Conservation (phyloP, 1,139 yeast genomes). For the Suhomyces atakaporum region DNA sequence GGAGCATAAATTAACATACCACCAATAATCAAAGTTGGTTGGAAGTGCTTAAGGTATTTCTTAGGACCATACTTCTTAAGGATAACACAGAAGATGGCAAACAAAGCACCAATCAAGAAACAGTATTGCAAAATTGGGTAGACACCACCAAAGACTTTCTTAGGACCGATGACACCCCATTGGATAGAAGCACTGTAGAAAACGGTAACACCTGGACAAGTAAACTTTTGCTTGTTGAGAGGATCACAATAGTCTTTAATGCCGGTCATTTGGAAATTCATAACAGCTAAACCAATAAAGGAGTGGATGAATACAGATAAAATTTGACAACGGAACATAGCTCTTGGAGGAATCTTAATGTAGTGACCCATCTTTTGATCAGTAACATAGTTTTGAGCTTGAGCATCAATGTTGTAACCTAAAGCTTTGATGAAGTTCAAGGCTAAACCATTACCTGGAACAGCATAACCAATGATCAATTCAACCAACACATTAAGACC, state of each 20-base stretch:
- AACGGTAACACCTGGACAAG: constrained; percentile 49
- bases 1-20: constrained; percentile 20
- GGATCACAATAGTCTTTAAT: constrained; percentile 50
- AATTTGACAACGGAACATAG: constrained; percentile 60
- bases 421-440: constrained; percentile 39
- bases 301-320: constrained; percentile 40
- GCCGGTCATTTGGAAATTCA: constrained; percentile 53
- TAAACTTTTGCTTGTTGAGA: constrained; percentile 41
- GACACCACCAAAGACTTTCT: constrained; percentile 46
- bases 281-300: constrained; percentile 53
- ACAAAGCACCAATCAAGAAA: constrained; percentile 53
- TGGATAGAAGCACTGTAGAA: constrained; percentile 58
- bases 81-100: constrained; percentile 33
- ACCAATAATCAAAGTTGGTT: constrained; percentile 22
- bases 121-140: constrained; percentile 53
- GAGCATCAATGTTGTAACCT: constrained; percentile 52
- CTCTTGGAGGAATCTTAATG: constrained; percentile 59
- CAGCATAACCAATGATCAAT: constrained; percentile 40
- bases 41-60: constrained; percentile 16
- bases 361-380: constrained; percentile 65
- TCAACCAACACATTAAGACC: constrained; percentile 45
- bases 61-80: constrained; percentile 25
- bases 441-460: constrained; percentile 42
- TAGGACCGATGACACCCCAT: constrained; percentile 70
- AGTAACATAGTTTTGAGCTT: constrained; percentile 56